Conservation (phyloP, 305 asterid species). For the Ilex paraguariensis region DNA sequence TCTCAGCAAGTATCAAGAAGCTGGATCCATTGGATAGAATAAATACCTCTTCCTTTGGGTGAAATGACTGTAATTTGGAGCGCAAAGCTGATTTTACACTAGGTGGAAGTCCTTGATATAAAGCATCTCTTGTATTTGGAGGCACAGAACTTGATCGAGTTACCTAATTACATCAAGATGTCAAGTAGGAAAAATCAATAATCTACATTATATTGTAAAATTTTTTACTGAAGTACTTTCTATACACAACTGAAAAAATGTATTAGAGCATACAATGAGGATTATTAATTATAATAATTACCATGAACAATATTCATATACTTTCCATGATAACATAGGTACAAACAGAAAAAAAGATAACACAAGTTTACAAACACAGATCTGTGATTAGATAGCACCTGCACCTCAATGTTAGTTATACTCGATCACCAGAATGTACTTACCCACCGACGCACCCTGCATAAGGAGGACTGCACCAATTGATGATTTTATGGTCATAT, state of each 20-base stretch:
- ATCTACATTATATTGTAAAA: background rate
- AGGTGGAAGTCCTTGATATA: conserved; percentile 87
- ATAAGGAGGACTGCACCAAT: too few species aligned
- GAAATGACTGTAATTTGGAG: conserved; percentile 55
- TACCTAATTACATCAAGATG: conserved; percentile 40
- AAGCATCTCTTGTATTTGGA: conserved; percentile 73
- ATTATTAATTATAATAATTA: too few species aligned
- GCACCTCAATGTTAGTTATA: too few species aligned
- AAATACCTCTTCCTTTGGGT: conserved; percentile 66
- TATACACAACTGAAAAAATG: background rate
- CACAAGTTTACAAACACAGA: background rate
- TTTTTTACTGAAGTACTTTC: too few species aligned
- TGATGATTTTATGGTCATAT: too few species aligned
- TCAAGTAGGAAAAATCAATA: too few species aligned
- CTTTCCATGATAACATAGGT: background rate
- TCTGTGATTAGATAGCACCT: too few species aligned
- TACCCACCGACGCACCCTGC: too few species aligned
- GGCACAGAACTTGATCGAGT: conserved; percentile 78
- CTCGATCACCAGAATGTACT: too few species aligned
- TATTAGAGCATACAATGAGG: too few species aligned
- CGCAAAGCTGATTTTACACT: conserved; percentile 65
- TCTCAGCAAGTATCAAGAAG: background rate
- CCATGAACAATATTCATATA: too few species aligned
- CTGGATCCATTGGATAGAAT: background rate
- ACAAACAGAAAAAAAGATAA: background rate